These are phyloP conservation scores for Populus trichocarpa DNA, from an alignment of 441 rosid genomes.

Conservation along the genomic window DNA sequence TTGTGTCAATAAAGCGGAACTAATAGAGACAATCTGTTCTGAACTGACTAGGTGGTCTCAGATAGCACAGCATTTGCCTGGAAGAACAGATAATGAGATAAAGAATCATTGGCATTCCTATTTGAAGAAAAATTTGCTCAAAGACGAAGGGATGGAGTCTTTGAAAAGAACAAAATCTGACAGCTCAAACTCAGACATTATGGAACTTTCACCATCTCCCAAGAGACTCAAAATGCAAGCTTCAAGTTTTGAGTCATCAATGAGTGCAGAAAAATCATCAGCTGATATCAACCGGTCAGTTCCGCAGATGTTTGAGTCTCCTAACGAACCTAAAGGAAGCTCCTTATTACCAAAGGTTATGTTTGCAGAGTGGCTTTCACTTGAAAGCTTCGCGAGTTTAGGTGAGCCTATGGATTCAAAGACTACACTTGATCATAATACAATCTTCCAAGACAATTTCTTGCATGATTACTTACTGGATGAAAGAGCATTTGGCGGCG, in stretches of 20 bases:
- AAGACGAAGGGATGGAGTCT: conserved; percentile 23
- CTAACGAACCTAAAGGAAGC: conserved; percentile 16
- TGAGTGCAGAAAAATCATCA: conserved; percentile 21
- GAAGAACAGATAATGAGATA: conserved; percentile 90
- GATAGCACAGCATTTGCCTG: conserved; percentile 68
- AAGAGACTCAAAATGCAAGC: conserved; percentile 18
- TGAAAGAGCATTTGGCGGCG: conserved; percentile 24
- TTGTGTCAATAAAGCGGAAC: not conserved
- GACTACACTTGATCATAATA: conserved; percentile 9
- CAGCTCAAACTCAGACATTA: conserved; percentile 27
- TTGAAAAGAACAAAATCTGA: conserved; percentile 18
- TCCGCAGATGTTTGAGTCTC: conserved; percentile 22
- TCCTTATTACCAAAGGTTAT: conserved; percentile 48
- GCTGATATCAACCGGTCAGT: conserved; percentile 15
- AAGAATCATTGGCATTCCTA: conserved; percentile 90
- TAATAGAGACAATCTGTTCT: not conserved
- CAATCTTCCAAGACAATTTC: conserved; percentile 29
- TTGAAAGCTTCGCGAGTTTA: conserved; percentile 27
- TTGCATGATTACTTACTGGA: conserved; percentile 20
- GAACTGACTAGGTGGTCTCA: conserved; percentile 63
- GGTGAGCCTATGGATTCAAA: conserved; percentile 17
- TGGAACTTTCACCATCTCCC: conserved; percentile 27
- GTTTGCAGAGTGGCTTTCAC: conserved; percentile 76
- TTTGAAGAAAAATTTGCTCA: conserved; percentile 55
- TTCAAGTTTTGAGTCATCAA: conserved; percentile 24